Evolutionary conservation across 441 rosid species (phyloP).

Genomic region (Brassica hybrid): DNA sequence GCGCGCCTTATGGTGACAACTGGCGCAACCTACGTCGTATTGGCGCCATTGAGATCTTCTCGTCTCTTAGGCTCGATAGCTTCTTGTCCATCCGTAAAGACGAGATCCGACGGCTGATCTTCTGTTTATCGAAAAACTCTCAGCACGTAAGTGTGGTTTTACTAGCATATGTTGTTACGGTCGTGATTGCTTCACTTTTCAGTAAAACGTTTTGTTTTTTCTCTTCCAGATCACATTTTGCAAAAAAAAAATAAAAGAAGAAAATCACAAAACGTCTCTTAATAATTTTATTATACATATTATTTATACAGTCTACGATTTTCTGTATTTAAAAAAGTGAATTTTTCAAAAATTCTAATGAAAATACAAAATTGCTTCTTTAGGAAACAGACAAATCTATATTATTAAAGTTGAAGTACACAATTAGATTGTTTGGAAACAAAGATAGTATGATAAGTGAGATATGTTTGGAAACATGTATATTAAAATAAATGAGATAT

Average conservation of each 20-base stretch:
- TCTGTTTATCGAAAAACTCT: slow-evolving; percentile 12
- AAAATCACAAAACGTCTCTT: no score
- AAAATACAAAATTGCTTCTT: no score
- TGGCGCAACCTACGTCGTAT: slow-evolving; percentile 40
- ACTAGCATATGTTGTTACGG: not conserved
- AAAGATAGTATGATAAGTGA: no score
- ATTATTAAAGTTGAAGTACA: no score
- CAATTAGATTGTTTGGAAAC: no score
- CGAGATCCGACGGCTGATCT: slow-evolving; percentile 34
- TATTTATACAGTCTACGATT: no score
- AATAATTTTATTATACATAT: no score
- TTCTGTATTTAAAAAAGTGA: no score
- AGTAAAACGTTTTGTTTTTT: not conserved
- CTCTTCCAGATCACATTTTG: not conserved
- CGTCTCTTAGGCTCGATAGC: slow-evolving; percentile 26
- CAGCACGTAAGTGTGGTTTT: slow-evolving; percentile 13
- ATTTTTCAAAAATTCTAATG: no score
- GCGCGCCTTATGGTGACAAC: slow-evolving; percentile 22
- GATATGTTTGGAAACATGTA: no score
- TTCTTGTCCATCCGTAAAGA: slow-evolving; percentile 21
- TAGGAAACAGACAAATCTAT: no score
- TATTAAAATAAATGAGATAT: no score
- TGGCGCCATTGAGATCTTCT: slow-evolving; percentile 34
- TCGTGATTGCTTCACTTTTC: not conserved
- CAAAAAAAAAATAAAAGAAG: not conserved